These are phyloP conservation scores for Fagus sylvatica DNA, from an alignment of 306 rosid genomes.

Conservation along the genomic window DNA sequence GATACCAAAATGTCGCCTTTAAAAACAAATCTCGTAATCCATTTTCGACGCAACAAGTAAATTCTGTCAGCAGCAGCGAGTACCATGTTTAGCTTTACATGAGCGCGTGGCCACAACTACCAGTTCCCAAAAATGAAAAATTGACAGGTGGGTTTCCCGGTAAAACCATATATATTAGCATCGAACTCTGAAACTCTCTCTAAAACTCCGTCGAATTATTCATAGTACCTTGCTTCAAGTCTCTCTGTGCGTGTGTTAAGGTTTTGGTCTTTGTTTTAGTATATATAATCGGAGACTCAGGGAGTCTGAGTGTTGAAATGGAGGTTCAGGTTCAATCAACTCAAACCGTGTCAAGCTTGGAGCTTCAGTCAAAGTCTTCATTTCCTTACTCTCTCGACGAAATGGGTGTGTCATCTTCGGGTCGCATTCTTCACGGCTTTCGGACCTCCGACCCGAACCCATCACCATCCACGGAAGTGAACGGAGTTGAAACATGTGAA, in stretches of 20 bases:
- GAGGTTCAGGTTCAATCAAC: slow-evolving; percentile 36
- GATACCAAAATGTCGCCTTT: too few species aligned
- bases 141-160: not conserved
- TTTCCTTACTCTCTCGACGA: slow-evolving; percentile 35
- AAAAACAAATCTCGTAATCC: too few species aligned
- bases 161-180: not conserved
- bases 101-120: too few species aligned
- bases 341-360: slow-evolving; percentile 35
- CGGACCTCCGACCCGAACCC: slow-evolving; percentile 19
- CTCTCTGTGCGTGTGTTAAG: too few species aligned
- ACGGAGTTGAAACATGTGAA: not conserved
- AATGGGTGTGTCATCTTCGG: slow-evolving; percentile 4
- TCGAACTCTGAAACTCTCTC: not conserved
- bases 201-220: too few species aligned
- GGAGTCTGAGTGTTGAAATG: slow-evolving; percentile 23
- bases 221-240: too few species aligned
- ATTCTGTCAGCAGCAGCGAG: too few species aligned
- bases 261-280: not conserved
- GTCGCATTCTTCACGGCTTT: slow-evolving; percentile 1
- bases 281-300: too few species aligned
- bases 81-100: too few species aligned
- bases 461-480: not conserved
- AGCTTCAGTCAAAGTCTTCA: slow-evolving; percentile 22
- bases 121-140: not conserved
- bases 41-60: too few species aligned